phyloP scores from a whole-genome alignment of 805 yeast species.

The Tetrapisispora taiwanensis region DNA sequence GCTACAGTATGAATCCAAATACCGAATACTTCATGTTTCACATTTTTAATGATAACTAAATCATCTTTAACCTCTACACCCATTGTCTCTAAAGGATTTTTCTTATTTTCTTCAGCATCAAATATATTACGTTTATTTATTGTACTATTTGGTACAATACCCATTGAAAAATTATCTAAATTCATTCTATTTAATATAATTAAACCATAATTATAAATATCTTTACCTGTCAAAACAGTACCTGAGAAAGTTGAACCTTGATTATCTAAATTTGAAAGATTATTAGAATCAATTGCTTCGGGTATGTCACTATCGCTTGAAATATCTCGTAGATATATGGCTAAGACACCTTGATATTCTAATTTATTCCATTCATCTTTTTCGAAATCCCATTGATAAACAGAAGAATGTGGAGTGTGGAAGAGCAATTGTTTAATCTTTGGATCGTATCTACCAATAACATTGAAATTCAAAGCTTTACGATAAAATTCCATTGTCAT shows the following conservation, averaged over 20 bases:
- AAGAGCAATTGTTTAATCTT: slow-evolving; percentile 55
- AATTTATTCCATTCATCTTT: slow-evolving; percentile 59
- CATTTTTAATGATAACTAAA: slow-evolving; percentile 56
- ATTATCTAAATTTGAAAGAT: slow-evolving; percentile 4
- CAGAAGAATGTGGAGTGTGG: slow-evolving; percentile 61
- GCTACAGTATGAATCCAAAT: slow-evolving; percentile 66
- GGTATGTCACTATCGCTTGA: slow-evolving; percentile 18
- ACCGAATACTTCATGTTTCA: slow-evolving; percentile 63
- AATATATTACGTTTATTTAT: slow-evolving; percentile 35
- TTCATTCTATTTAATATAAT: slow-evolving; percentile 57
- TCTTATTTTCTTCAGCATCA: slow-evolving; percentile 16
- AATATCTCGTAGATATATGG: slow-evolving; percentile 49
- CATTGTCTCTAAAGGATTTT: slow-evolving; percentile 36
- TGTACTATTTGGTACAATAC: slow-evolving; percentile 48
- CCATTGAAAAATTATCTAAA: slow-evolving; percentile 64
- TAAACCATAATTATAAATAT: slow-evolving; percentile 53
- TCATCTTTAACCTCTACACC: slow-evolving; percentile 61
- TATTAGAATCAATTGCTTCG: slow-evolving; percentile 4
- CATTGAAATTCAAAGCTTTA: slow-evolving; percentile 63
- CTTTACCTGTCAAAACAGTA: slow-evolving; percentile 23
- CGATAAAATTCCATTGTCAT: slow-evolving; percentile 44
- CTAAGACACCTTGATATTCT: slow-evolving; percentile 61
- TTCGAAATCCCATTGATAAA: slow-evolving; percentile 50
- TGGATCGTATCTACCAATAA: slow-evolving; percentile 69
- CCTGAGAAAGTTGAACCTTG: slow-evolving; percentile 7